A percentile compares a stretch with the other conserved stretches of the same genome.
phyloP scores from a whole-genome alignment of 768 basidiomycete species.

The Tylopilus sp. region DNA sequence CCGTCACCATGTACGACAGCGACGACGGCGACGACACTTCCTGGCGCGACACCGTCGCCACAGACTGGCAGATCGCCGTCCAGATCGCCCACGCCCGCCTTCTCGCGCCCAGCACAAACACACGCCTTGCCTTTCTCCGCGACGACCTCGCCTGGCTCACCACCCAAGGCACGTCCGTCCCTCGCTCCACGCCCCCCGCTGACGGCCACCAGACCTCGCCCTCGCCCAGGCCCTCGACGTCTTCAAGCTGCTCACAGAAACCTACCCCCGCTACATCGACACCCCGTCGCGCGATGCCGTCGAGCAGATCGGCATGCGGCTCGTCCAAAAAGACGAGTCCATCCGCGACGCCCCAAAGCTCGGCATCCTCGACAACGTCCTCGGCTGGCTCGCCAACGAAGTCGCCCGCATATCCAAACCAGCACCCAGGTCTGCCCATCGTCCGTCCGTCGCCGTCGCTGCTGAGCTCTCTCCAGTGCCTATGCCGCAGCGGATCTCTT shows the following conservation, averaged over 20 bases:
- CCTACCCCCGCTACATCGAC: slow-evolving; percentile 79
- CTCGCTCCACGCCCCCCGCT: slow-evolving; percentile 1
- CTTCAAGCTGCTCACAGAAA: slow-evolving; percentile 68
- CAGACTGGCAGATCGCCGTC: slow-evolving; percentile 54
- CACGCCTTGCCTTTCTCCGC: slow-evolving; percentile 54
- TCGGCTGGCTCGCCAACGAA: slow-evolving; percentile 76
- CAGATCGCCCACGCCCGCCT: slow-evolving; percentile 50
- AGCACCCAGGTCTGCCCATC: slow-evolving; percentile 49
- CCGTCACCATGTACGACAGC: slow-evolving; percentile 83
- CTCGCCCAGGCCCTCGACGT: slow-evolving; percentile 64
- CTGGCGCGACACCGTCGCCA: slow-evolving; percentile 56
- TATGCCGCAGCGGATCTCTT: slow-evolving; percentile 61
- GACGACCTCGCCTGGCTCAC: slow-evolving; percentile 59
- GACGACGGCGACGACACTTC: not conserved
- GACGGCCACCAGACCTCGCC: slow-evolving; percentile 45
- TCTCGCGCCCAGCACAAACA: slow-evolving; percentile 51
- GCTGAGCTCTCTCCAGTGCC: slow-evolving; percentile 33
- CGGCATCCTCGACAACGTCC: slow-evolving; percentile 65
- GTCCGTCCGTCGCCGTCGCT: not conserved
- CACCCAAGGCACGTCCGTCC: slow-evolving; percentile 48
- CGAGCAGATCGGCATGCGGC: slow-evolving; percentile 58
- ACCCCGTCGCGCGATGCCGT: slow-evolving; percentile 66
- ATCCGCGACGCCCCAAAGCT: too few species aligned
- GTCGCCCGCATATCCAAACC: slow-evolving; percentile 54
- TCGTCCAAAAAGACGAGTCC: slow-evolving; percentile 68